A percentile compares a stretch with the other conserved stretches of the same genome.
These are phyloP conservation scores for Wickerhamomyces subpelliculosus DNA, from an alignment of 805 yeast genomes.

Conservation along the genomic window DNA sequence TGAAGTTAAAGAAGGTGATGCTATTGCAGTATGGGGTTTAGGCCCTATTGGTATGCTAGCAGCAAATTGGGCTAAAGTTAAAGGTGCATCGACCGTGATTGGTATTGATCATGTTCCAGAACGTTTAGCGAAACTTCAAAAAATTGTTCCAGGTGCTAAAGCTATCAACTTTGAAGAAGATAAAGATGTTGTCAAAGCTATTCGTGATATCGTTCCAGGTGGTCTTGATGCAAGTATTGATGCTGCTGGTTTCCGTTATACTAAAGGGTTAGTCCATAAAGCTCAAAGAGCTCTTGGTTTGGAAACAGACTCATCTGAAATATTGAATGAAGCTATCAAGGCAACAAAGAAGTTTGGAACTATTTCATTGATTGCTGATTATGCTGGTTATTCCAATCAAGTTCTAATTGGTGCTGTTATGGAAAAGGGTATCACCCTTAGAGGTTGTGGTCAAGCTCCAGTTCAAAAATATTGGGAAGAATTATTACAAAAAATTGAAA, in stretches of 20 bases:
- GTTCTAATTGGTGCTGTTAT: background rate
- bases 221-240: background rate
- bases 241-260: background rate
- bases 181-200: background rate
- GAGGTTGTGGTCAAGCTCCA: background rate
- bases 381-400: background rate
- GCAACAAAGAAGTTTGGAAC: background rate
- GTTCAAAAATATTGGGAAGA: background rate
- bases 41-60: background rate
- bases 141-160: background rate
- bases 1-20: background rate
- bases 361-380: background rate
- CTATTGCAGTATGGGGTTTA: background rate
- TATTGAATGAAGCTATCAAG: background rate
- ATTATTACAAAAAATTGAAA: background rate
- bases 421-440: background rate
- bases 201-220: background rate
- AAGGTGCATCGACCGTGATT: background rate
- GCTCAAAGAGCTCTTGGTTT: background rate
- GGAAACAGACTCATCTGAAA: background rate
- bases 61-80: background rate
- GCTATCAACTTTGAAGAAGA: background rate
- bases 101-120: background rate
- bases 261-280: background rate
- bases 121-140: background rate